phyloP scores from a whole-genome alignment of 306 rosid genomes.

The Senna siamea region DNA sequence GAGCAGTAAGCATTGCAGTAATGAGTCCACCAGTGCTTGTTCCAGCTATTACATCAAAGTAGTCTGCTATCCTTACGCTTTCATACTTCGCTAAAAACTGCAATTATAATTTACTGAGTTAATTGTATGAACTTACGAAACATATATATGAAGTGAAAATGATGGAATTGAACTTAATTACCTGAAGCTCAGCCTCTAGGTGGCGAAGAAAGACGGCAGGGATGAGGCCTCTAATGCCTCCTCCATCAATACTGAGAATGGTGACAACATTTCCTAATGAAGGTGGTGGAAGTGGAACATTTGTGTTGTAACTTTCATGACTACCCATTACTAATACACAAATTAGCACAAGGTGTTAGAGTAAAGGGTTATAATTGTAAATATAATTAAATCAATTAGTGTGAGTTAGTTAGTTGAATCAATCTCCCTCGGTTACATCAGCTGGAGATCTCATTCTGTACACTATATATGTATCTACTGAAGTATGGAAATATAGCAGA shows the following conservation, averaged over 20 bases:
- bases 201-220: background rate
- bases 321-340: no score
- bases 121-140: no score
- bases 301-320: no score
- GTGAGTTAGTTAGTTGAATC: no score
- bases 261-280: background rate
- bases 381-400: no score
- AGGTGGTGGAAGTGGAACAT: background rate
- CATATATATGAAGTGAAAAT: no score
- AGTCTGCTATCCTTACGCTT: background rate
- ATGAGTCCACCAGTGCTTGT: conserved; percentile 9
- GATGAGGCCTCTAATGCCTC: conserved; percentile 18
- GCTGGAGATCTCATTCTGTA: no score
- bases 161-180: background rate
- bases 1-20: conserved; percentile 7
- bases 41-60: conserved; percentile 19
- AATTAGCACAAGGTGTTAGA: no score
- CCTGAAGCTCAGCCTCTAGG: conserved; percentile 8
- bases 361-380: no score
- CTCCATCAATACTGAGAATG: conserved; percentile 30
- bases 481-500: no score
- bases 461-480: no score
- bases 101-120: background rate
- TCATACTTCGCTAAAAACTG: background rate
- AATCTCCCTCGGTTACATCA: no score